Percentiles rank a stretch among this genome's conserved stretches.
These are phyloP conservation scores for Chlamydomonas urium DNA, from an alignment of 139 green algal genomes.

Conservation along the genomic window DNA sequence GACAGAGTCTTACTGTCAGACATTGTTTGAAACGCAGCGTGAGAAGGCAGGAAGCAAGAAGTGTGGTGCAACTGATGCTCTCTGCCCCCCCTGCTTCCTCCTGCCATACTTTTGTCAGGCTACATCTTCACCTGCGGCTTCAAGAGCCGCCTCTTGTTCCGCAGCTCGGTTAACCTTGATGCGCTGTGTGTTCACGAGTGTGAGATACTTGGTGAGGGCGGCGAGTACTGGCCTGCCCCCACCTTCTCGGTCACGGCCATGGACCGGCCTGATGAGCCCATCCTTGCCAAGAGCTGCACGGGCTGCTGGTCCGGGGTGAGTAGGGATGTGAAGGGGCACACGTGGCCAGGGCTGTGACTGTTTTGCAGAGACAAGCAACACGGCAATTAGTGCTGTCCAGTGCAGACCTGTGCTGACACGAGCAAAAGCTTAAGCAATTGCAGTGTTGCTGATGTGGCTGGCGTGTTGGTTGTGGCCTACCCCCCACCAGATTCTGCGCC, in stretches of 20 bases:
- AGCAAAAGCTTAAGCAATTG: no score
- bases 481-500: constrained; percentile 63
- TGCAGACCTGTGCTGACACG: no score
- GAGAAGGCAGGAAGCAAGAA: no score
- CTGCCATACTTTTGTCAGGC: constrained; percentile 32
- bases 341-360: no score
- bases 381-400: no score
- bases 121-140: constrained; percentile 94
- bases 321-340: no score
- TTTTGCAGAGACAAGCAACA: no score
- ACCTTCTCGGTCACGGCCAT: constrained; percentile 73
- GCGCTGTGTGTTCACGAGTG: constrained; percentile 75
- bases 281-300: constrained; percentile 79
- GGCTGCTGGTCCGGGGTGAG: constrained; percentile 82
- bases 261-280: constrained; percentile 78
- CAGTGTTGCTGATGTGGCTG: no score
- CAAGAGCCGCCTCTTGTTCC: constrained; percentile 70
- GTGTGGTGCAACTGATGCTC: no score
- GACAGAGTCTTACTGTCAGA: neutral
- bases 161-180: constrained; percentile 45
- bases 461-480: no score
- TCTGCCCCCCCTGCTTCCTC: neutral
- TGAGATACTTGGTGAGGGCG: constrained; percentile 57
- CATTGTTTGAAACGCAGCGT: constrained; percentile 1
- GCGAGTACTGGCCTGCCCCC: constrained; percentile 66